Evolutionary conservation across 768 basidiomycete genomes (phyloP).

Genomic region (Symmetrospora coprosmae): DNA sequence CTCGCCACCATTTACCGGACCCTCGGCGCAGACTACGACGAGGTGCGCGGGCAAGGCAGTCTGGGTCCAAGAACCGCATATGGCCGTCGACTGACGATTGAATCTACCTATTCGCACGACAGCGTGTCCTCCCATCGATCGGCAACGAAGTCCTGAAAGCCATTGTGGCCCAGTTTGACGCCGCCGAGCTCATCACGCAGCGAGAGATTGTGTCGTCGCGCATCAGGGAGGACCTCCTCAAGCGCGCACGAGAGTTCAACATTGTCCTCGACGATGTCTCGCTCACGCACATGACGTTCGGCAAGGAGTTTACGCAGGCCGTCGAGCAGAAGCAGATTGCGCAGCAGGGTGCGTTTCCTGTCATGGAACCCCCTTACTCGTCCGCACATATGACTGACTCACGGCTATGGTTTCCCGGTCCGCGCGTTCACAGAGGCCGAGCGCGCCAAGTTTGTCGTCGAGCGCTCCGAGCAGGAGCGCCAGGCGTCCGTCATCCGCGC

Average conservation of each 20-base stretch:
- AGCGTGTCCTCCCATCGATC: constrained; percentile 78
- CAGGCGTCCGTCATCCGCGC: constrained; percentile 96
- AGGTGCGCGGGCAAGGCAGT: constrained; percentile 45
- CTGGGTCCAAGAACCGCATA: no score
- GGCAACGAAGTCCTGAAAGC: constrained; percentile 96
- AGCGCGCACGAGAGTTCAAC: constrained; percentile 90
- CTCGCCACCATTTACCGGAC: constrained; percentile 87
- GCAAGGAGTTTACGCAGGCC: constrained; percentile 43
- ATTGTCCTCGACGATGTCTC: constrained; percentile 93
- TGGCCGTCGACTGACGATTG: no score
- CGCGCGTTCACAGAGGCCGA: constrained; percentile 90
- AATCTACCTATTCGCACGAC: no score
- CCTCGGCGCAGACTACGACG: constrained; percentile 91
- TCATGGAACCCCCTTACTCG: background rate
- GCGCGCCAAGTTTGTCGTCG: constrained; percentile 96
- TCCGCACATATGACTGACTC: constrained; percentile 10
- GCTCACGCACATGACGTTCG: constrained; percentile 44
- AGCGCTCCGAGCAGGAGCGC: constrained; percentile 98
- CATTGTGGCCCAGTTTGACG: constrained; percentile 96
- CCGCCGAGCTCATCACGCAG: constrained; percentile 89
- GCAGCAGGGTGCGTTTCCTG: constrained; percentile 62
- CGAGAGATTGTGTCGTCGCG: constrained; percentile 90
- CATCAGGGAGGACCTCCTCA: constrained; percentile 78
- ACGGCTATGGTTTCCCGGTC: no score
- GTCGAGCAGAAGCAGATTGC: constrained; percentile 99